Base-by-base conservation (phyloP, 1,284 basidiomycete genomes). In the Lentinus polychrous region DNA sequence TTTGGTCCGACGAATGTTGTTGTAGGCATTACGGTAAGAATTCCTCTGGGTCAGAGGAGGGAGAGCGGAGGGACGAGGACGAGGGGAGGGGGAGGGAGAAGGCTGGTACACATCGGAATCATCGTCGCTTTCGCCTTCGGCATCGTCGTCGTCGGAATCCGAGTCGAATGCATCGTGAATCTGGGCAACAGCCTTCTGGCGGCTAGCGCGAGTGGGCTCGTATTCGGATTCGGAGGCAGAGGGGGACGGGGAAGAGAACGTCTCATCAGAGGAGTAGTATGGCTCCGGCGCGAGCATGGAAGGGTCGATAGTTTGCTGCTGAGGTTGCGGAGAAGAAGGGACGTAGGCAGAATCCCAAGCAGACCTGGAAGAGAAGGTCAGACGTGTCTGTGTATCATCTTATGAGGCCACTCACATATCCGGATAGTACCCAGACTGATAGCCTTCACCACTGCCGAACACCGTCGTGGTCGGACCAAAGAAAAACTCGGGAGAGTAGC, bases 61-160 rank as follows among this genome's bases (percentile, higher is more conserved):
- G 35, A 18, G n/a, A 34, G 35, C 35, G n/a, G 14, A 7, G 5
- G 33, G 17, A 18, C 46, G 39, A 14, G 33, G 18, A 32, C 24
- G 41, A 22, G 20, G 15, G 34, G 35, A 27, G 42, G 46, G 46
- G 18, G 46, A 43, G 34, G 40, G 33, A 33, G 22, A 18, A 33
- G 42, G 37, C 10, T 42, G 20, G 46, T 42, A 31, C 22, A 33
- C 45, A 35, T 22, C 23, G 3, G 15, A 34, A 36, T 23, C 17
- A 15, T 45, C 34, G 44, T 46, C 45, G 34, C 35, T 39, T 22
- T 46, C 45, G 3, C 45, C 45, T 17, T 46, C 45, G 7, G 45
- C 45, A 18, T 48, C 46, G 18, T 23, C 38, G 22, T 37, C 35
- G 35, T 48, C 46, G 39, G 32, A 48, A 23, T 37, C 35, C 6